These are phyloP conservation scores for Colletotrichum sp. DNA, from an alignment of 2,329 filamentous ascomycete species.

Conservation along the genomic window DNA sequence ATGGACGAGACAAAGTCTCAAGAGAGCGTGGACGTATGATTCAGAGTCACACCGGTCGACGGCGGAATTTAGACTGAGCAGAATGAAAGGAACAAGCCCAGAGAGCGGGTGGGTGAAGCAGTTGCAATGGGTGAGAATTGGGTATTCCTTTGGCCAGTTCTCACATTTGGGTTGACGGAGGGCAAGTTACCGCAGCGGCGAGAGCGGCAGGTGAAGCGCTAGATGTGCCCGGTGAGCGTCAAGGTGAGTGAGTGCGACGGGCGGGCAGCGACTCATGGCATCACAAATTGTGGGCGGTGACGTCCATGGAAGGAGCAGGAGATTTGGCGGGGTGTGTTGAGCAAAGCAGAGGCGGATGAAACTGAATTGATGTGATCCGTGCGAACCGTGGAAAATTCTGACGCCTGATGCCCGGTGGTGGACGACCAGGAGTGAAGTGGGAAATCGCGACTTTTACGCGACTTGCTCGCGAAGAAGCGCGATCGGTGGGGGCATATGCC, in stretches of 20 bases:
- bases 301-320: neutral
- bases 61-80: neutral
- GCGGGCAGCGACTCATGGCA: constrained; percentile 10
- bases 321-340: neutral
- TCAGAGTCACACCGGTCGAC: neutral
- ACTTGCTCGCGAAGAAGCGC: neutral
- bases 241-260: constrained; percentile 4
- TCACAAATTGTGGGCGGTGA: constrained; percentile 14
- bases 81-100: neutral
- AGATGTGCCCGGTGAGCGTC: neutral
- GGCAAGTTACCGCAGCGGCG: neutral
- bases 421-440: neutral
- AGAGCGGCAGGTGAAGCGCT: neutral
- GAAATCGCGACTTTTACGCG: constrained; percentile 1
- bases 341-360: neutral
- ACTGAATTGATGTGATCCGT: constrained; percentile 8
- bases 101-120: neutral
- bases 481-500: neutral
- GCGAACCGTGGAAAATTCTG: neutral
- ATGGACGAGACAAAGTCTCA: neutral
- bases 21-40: neutral
- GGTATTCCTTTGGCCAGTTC: neutral
- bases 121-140: neutral
- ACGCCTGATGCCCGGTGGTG: neutral
- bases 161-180: neutral